phyloP scores from a whole-genome alignment of 2,329 filamentous ascomycete genomes.

The Cucurbitaria berberidis region DNA sequence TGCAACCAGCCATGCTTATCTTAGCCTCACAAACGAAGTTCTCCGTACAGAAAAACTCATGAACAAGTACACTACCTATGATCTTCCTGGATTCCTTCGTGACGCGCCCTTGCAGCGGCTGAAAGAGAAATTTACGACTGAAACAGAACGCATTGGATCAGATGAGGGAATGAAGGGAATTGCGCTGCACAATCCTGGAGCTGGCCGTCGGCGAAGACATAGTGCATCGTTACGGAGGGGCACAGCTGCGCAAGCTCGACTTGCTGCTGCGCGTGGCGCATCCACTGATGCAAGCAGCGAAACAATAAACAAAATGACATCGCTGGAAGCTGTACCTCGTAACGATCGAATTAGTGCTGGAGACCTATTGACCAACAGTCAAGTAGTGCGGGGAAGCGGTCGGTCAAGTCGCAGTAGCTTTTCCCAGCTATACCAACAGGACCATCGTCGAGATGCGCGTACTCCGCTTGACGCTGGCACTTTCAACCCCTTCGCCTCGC shows the following conservation, averaged over 20 bases:
- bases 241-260: constrained; percentile 71
- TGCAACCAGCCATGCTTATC: constrained; percentile 90
- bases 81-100: constrained; percentile 87
- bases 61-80: constrained; percentile 89
- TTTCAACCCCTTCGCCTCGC: constrained; percentile 51
- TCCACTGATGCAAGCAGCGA: constrained; percentile 33
- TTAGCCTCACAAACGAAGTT: constrained; percentile 90
- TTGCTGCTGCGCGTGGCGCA: constrained; percentile 55
- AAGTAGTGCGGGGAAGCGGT: constrained; percentile 68
- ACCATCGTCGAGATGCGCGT: constrained; percentile 47
- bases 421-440: constrained; percentile 56
- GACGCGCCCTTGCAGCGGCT: constrained; percentile 81
- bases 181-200: constrained; percentile 83
- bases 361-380: constrained; percentile 80
- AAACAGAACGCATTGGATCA: constrained; percentile 79
- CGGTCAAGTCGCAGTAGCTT: constrained; percentile 55
- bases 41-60: constrained; percentile 91
- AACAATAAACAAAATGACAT: constrained; percentile 27
- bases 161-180: constrained; percentile 92
- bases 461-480: constrained; percentile 54
- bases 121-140: constrained; percentile 89
- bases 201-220: constrained; percentile 70
- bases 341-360: constrained; percentile 57
- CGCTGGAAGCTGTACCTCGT: constrained; percentile 31
- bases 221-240: constrained; percentile 76